Evolutionary conservation across 2,329 filamentous ascomycete species (phyloP), one percentile per base, ranked within the genome.

Genomic region (Trichoderma aggressivum): DNA sequence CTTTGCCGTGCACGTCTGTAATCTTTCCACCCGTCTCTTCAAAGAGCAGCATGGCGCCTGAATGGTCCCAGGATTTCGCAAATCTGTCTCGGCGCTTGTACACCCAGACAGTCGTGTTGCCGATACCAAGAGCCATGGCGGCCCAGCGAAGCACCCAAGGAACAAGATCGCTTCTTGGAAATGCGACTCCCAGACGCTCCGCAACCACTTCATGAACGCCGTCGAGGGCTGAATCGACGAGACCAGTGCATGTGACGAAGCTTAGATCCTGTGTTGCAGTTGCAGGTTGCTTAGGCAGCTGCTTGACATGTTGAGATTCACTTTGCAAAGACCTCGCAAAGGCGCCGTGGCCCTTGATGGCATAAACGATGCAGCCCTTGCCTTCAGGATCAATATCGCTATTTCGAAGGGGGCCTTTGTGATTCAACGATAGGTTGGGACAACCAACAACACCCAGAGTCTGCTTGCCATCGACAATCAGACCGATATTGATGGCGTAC

Each of bases 51-150:
- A 89, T 88, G 0, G 87, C 87, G 2, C 87, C 87, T 0, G 87
- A 87, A 70, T 89, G 87, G 72, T 89, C 87, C 87, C 87, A 89
- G 1, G 86, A 81, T 78, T 89, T 89, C 11, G 83, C 87, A 12
- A 80, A 80, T 0, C 86, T 80, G 28, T 83, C 81, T 24, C 81
- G 79, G 26, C 79, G 78, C 73, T 83, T 84, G 79, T 89, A 89
- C 11, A 88, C 83, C 86, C 87, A 89, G 11, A 88, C 82, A 0
- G 86, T 88, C 53, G 83, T 81, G 77, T 88, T 86, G 11, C 83
- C 86, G 5, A 86, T 78, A 0, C 87, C 86, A 66, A 88, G 79
- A 0, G 86, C 87, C 26, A 89, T 80, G 2, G 79, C 80, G 0
- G 84, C 83, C 86, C 87, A 89, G 14, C 87, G 83, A 10, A 87